Base-by-base conservation (phyloP, 192 early-diverging fungal genomes). In the Martensiomyces pterosporus region DNA sequence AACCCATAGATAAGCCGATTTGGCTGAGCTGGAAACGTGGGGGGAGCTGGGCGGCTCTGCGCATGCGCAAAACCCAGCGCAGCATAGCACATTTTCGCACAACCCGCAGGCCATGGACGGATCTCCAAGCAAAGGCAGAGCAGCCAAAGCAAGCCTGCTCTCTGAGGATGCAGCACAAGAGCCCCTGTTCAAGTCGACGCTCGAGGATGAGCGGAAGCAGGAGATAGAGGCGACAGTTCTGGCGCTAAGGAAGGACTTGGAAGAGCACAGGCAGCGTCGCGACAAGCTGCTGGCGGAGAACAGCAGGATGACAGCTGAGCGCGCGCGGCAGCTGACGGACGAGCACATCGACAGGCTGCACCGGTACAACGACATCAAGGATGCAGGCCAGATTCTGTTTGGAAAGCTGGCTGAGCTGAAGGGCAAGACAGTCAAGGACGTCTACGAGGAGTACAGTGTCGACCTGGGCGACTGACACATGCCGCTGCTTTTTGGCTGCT, bases 361-460 rank as follows among this genome's bases (percentile, higher is more conserved):
- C 27, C 52, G 57, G 44, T 72, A 72, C 57, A 72, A 72, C 57
- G 61, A 65, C 24, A 65, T 64, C 22, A 72, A 72, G 37, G 68
- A 72, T 27, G 61, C 61, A 3, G 69, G 56, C 0, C 69, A 72
- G 52, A 49, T 59, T 10, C 45, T 72, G 57, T 72, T 72, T 49
- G 69, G 69, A 18, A 72, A 72, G 49, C 54, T 72, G 22, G 69
- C 69, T 5, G 61, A 72, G 36, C 57, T 72, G 0, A 53, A 55
- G 27, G 69, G 61, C 24, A 72, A 65, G 33, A 60, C 57, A 2
- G 57, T 73, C 62, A 73, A 73, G 40, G 69, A 65, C 0, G 36
- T 73, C 1, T 65, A 73, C 43, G 25, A 29, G 8, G 62, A 64
- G 14, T 65, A 73, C 34, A 34, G 49, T 16, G 58, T 73, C 2